Base-by-base conservation (phyloP, 352 stramenopile genomes). In the Phytophthora niederhauseri region DNA sequence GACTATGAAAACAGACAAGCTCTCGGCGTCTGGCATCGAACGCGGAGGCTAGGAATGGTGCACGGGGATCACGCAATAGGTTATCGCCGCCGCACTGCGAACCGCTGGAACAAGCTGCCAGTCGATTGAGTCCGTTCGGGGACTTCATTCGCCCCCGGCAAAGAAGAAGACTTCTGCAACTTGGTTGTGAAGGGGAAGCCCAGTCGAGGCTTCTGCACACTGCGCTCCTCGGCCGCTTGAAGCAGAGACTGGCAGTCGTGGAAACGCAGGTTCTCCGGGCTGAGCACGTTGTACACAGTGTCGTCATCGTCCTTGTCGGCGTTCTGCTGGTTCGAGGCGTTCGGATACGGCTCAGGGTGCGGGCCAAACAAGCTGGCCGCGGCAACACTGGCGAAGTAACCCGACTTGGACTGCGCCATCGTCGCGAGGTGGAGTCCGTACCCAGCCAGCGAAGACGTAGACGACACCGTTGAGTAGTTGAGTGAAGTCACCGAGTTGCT, bases 381-480 rank as follows among this genome's bases (percentile, higher is more conserved):
- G 17, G 70, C 68, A 6, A 78, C 41, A 61, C 53, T 71, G 31
- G 68, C 53, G 58, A 65, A 77, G 46, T 67, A 75, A 17, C 76
- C 54, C 24, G 70, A 68, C 49, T 77, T 83, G 11, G 76, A 73
- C 20, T 77, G 69, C 11, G 70, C 72, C 52, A 83, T 78, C 9
- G 60, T 73, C 15, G 76, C 68, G 22, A 84, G 19, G 30, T 84
- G 77, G 26, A 78, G 70, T 19, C 74, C 77, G 49, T 80, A 81
- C 17, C 73, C 74, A 20, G 77, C 73, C 49, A 81, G 49, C 11
- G 77, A 84, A n/a, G 77, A 84, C 45, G 24, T 80, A 9, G 77
- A 81, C 30, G 77, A 84, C 26, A 84, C 76, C 28, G 76, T 83
- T 43, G 70, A 83, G 54, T 81, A 75, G 28, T 83, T 83, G 17